These are phyloP conservation scores for Gorgonomyces haynaldii DNA, from an alignment of 192 early-diverging fungal genomes.

Conservation along the genomic window DNA sequence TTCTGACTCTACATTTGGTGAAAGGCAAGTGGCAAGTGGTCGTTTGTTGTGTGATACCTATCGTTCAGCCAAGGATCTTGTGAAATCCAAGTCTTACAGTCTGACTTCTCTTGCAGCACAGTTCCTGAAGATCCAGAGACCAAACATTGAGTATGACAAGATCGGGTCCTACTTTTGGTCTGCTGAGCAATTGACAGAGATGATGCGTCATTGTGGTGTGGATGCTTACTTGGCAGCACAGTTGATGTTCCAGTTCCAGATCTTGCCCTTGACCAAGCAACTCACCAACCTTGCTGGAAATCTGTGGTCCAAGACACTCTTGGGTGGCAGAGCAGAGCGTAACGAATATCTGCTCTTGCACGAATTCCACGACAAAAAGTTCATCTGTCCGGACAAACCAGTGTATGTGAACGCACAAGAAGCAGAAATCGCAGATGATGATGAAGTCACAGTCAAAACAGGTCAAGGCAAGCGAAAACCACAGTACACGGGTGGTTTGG, in stretches of 20 bases:
- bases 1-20: constrained; percentile 62
- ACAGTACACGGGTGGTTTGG: constrained; percentile 87
- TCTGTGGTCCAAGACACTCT: constrained; percentile 82
- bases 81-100: constrained; percentile 74
- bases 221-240: constrained; percentile 69
- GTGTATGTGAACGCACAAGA: constrained; percentile 5
- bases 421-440: constrained; percentile 13
- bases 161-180: constrained; percentile 58
- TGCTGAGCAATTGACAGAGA: constrained; percentile 45
- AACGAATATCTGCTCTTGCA: constrained; percentile 93
- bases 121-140: constrained; percentile 66
- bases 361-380: constrained; percentile 87
- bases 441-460: constrained; percentile 10
- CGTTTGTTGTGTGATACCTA: constrained; percentile 92
- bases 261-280: constrained; percentile 82
- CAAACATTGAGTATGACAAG: constrained; percentile 74
- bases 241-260: constrained; percentile 82
- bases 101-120: constrained; percentile 64
- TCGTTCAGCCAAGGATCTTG: constrained; percentile 69
- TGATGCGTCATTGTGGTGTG: constrained; percentile 68
- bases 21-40: constrained; percentile 68
- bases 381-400: constrained; percentile 81
- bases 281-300: constrained; percentile 90
- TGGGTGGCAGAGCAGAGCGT: constrained; percentile 80
- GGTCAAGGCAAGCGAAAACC: constrained; percentile 55